Evolutionary conservation across 208 protist genomes (phyloP).

Genomic region (Leishmania guyanensis): DNA sequence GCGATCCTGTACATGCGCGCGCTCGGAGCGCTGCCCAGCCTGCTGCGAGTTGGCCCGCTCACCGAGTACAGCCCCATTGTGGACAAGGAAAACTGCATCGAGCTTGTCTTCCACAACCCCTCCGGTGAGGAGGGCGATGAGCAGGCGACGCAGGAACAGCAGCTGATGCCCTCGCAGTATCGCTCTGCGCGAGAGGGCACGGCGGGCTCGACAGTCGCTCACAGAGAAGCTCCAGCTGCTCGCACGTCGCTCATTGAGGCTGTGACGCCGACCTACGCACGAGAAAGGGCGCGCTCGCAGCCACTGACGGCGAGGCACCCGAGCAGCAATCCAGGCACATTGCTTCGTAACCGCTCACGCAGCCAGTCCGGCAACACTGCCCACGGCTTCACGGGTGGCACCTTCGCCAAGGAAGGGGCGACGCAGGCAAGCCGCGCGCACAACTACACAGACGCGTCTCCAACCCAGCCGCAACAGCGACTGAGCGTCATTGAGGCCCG

Average conservation of each 20-base stretch:
- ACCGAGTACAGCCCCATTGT: constrained; percentile 59
- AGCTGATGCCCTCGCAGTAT: constrained; percentile 5
- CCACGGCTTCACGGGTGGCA: neutral
- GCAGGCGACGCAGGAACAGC: constrained; percentile 25
- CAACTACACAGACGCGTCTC: neutral
- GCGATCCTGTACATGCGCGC: constrained; percentile 76
- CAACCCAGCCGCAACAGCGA: neutral
- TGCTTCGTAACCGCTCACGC: constrained; percentile 2
- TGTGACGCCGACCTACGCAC: neutral
- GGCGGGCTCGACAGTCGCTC: neutral
- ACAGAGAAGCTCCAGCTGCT: neutral
- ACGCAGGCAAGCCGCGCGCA: neutral
- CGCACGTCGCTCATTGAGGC: constrained; percentile 2
- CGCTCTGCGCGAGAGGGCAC: neutral
- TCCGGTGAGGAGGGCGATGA: constrained; percentile 10
- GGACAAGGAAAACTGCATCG: constrained; percentile 84
- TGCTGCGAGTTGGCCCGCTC: constrained; percentile 71
- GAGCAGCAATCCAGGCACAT: neutral
- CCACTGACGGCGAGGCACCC: neutral
- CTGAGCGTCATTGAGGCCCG: constrained; percentile 14
- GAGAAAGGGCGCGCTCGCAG: neutral
- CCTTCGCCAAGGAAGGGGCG: neutral
- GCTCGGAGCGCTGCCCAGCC: constrained; percentile 78
- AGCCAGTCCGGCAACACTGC: constrained; percentile 5
- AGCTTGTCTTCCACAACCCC: constrained; percentile 78